These are phyloP conservation scores for Picochlorum sp. DNA, from an alignment of 139 green algal genomes.

Conservation along the genomic window DNA sequence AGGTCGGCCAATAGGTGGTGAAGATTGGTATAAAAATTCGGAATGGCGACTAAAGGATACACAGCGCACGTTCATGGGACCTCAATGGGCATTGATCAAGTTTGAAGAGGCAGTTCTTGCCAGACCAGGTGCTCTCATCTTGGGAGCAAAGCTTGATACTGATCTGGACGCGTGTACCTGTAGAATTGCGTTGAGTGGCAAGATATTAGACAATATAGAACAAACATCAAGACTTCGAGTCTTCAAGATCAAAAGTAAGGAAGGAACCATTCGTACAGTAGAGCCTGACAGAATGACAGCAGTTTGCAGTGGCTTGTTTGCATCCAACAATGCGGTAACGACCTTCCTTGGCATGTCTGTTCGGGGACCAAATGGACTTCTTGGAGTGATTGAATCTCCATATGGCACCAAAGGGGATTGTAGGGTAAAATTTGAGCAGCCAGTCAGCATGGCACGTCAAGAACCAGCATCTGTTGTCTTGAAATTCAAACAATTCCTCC, in stretches of 20 bases:
- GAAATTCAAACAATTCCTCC: no score
- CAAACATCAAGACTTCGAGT: conserved; percentile 48
- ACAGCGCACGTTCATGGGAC: conserved; percentile 39
- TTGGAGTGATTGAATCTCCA: conserved; percentile 43
- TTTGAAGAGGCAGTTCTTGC: conserved; percentile 78
- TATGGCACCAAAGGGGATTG: conserved; percentile 77
- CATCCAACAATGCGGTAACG: conserved; percentile 85
- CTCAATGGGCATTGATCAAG: conserved; percentile 68
- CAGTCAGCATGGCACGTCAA: no score
- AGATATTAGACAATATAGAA: conserved; percentile 31
- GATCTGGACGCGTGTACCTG: conserved; percentile 62
- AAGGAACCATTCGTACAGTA: conserved; percentile 67
- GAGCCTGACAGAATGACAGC: conserved; percentile 52
- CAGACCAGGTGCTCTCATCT: conserved; percentile 62
- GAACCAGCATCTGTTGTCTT: no score
- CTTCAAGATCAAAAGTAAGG: conserved; percentile 72
- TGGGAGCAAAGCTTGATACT: conserved; percentile 79
- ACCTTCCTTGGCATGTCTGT: conserved; percentile 68
- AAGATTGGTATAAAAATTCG: background rate
- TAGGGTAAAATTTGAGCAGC: background rate
- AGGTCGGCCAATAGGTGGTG: conserved; percentile 36
- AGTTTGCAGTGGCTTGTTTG: conserved; percentile 82
- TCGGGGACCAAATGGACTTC: conserved; percentile 14
- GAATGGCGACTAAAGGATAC: background rate
- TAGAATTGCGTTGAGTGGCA: conserved; percentile 82